Percentiles rank a stretch among this genome's conserved stretches.
These are phyloP conservation scores for Paramecium sonneborni DNA, from an alignment of 73 alveolate species.

Conservation along the genomic window DNA sequence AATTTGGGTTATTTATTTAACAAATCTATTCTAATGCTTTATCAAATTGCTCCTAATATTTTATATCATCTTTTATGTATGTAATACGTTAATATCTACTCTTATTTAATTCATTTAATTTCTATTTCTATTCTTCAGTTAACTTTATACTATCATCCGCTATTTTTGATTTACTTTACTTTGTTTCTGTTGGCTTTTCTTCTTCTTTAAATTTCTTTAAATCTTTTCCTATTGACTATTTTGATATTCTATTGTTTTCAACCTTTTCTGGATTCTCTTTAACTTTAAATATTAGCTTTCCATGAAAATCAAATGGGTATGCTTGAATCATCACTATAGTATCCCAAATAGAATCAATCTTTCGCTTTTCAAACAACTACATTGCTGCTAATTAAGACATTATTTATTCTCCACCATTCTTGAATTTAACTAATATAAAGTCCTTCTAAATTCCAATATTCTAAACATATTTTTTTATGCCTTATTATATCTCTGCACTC, in stretches of 20 bases:
- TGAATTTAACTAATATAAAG: not conserved
- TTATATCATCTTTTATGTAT: not conserved
- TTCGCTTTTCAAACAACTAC: not conserved
- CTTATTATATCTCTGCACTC: slow-evolving; percentile 22
- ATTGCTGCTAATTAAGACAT: not conserved
- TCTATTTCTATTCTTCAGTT: not conserved
- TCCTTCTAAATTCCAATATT: not conserved
- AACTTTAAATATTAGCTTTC: not conserved
- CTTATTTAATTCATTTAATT: not conserved
- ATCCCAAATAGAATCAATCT: slow-evolving; percentile 16
- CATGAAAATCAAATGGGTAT: not conserved
- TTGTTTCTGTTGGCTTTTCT: not conserved
- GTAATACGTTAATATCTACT: not conserved
- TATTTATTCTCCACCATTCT: slow-evolving; percentile 7
- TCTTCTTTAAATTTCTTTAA: not conserved
- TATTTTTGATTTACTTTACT: not conserved
- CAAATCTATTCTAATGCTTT: slow-evolving; percentile 26
- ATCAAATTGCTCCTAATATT: not conserved
- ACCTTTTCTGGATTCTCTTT: not conserved
- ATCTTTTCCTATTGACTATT: not conserved
- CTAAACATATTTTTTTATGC: not conserved
- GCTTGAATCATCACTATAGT: not conserved
- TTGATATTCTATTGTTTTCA: not conserved
- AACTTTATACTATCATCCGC: not conserved
- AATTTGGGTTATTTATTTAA: slow-evolving; percentile 5